Evolutionary conservation across 805 yeast species (phyloP).

Genomic region (Naumovozyma baii): DNA sequence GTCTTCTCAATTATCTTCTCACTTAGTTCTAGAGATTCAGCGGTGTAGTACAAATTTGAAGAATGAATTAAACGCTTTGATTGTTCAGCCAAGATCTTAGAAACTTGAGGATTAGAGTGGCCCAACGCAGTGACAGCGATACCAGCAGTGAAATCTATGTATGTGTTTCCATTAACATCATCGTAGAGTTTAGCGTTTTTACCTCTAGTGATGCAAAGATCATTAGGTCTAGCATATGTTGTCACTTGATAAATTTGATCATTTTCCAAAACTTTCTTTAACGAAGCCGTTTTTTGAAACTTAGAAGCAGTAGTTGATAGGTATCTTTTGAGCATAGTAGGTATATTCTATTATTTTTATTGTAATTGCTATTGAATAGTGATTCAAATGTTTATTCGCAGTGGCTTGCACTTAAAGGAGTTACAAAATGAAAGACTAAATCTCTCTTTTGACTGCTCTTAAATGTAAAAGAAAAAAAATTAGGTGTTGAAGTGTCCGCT

Average conservation of each 20-base stretch:
- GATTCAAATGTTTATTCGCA: constrained; percentile 8
- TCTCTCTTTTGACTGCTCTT: not conserved
- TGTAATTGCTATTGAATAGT: not conserved
- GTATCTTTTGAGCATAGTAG: constrained; percentile 16
- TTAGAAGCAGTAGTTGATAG: constrained; percentile 9
- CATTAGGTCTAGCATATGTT: constrained; percentile 69
- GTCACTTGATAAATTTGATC: constrained; percentile 40
- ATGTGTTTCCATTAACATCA: constrained; percentile 56
- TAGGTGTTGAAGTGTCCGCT: not conserved
- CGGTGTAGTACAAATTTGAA: constrained; percentile 77
- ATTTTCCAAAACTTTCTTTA: not conserved
- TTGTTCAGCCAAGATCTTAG: constrained; percentile 65
- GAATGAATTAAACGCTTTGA: constrained; percentile 65
- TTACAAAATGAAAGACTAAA: not conserved
- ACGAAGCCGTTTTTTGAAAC: not conserved
- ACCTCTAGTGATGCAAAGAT: constrained; percentile 67
- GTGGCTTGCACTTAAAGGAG: constrained; percentile 16
- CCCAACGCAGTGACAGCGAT: constrained; percentile 96
- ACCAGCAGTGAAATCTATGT: constrained; percentile 89
- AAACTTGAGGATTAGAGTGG: constrained; percentile 67
- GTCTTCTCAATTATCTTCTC: constrained; percentile 64
- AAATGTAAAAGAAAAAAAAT: not conserved
- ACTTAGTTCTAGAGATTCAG: constrained; percentile 74
- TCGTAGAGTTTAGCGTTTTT: constrained; percentile 76
- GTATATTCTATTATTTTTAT: not conserved